A percentile compares a stretch with the other conserved stretches of the same genome.
Evolutionary conservation across 2,329 filamentous ascomycete species (phyloP).

Genomic region (Coniella lustricola): DNA sequence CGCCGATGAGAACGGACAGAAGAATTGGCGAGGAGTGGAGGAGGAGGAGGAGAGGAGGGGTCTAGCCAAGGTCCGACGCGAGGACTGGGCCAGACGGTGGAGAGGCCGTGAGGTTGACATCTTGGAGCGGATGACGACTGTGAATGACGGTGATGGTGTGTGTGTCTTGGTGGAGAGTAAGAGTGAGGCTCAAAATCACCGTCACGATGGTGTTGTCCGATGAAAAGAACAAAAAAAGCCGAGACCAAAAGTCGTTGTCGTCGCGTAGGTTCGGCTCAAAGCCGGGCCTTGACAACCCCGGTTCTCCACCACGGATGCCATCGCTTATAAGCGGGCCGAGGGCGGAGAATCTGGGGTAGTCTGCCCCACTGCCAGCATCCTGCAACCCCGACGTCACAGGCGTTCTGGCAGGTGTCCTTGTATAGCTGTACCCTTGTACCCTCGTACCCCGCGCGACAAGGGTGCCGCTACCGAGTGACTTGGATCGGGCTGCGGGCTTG

Average conservation of each 20-base stretch:
- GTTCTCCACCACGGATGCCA: slow-evolving; percentile 1
- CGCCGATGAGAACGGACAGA: slow-evolving; percentile 18
- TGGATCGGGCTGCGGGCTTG: not conserved
- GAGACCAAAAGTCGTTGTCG: too few relatives aligned
- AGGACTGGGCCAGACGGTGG: slow-evolving; percentile 25
- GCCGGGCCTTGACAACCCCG: not conserved
- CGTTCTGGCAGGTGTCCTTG: too few relatives aligned
- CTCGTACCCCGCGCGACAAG: too few relatives aligned
- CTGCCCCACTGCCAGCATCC: not conserved
- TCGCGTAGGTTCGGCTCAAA: slow-evolving; percentile 15
- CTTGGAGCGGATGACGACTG: slow-evolving; percentile 2
- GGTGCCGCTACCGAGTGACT: too few relatives aligned
- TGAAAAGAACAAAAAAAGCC: not conserved
- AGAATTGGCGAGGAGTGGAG: slow-evolving; percentile 27
- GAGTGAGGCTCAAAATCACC: too few relatives aligned
- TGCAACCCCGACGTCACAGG: too few relatives aligned
- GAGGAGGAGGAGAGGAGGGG: slow-evolving; percentile 16
- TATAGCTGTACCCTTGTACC: too few relatives aligned
- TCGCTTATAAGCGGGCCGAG: slow-evolving; percentile 16
- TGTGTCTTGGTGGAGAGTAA: not conserved
- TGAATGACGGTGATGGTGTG: too few relatives aligned
- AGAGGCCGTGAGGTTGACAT: slow-evolving; percentile 36
- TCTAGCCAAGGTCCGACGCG: slow-evolving; percentile 18
- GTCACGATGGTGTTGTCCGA: too few relatives aligned
- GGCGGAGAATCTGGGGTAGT: not conserved